Conservation (phyloP, 2,329 filamentous ascomycete genomes). For the Aureobasidium sp. region DNA sequence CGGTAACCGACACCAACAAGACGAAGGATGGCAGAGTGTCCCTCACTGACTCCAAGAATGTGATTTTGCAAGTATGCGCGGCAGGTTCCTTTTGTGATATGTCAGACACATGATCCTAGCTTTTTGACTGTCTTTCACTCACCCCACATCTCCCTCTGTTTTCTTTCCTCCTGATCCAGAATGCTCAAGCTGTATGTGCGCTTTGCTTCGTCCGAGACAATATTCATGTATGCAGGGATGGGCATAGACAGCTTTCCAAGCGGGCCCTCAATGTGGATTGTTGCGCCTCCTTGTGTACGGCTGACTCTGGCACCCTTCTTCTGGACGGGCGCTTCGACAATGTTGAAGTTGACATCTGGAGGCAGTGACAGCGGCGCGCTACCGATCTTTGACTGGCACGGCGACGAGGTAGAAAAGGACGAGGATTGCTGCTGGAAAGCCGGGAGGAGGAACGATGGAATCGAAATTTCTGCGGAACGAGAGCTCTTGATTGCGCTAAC, state of each 20-base stretch:
- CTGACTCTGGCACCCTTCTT: conserved; percentile 53
- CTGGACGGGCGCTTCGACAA: conserved; percentile 55
- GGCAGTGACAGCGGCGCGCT: conserved; percentile 73
- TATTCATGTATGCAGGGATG: conserved; percentile 69
- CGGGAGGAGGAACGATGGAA: conserved; percentile 67
- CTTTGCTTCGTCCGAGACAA: conserved; percentile 59
- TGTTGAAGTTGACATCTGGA: conserved; percentile 68
- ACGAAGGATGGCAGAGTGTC: conserved; percentile 86
- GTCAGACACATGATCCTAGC: conserved; percentile 21
- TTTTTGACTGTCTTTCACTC: conserved; percentile 25
- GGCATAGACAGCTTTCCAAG: conserved; percentile 70
- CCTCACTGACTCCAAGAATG: conserved; percentile 91
- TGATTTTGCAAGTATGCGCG: conserved; percentile 86
- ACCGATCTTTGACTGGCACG: conserved; percentile 74
- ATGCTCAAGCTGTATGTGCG: conserved; percentile 64
- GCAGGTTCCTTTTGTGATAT: conserved; percentile 59
- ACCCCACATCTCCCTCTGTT: conserved; percentile 98
- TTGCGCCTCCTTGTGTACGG: conserved; percentile 56
- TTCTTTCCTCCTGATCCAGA: conserved; percentile 57
- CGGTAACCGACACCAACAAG: conserved; percentile 94
- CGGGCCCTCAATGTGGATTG: conserved; percentile 71
- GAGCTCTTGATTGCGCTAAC: conserved; percentile 29
- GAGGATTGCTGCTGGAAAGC: conserved; percentile 50
- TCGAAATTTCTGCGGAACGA: conserved; percentile 28
- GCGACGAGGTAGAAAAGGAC: conserved; percentile 66